These are phyloP conservation scores for Neofusicoccum ribis DNA, from an alignment of 2,329 filamentous ascomycete species.

Conservation along the genomic window DNA sequence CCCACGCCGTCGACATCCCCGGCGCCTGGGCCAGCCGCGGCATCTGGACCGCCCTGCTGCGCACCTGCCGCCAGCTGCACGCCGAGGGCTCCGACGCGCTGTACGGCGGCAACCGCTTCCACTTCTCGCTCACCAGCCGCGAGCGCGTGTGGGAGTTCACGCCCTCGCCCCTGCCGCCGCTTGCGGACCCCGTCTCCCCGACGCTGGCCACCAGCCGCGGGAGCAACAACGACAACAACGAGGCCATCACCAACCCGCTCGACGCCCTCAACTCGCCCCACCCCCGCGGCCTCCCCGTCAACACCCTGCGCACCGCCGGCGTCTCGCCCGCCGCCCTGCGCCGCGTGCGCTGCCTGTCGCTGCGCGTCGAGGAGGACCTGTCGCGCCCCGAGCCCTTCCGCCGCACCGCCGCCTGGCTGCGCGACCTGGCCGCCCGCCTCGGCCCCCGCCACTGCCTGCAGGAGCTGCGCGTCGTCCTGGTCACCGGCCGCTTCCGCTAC, in stretches of 20 bases:
- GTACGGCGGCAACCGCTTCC: conserved; percentile 25
- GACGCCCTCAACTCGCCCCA: background rate
- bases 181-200: too few species aligned
- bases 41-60: conserved; percentile 17
- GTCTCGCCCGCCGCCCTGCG: background rate
- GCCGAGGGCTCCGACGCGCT: conserved; percentile 24
- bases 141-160: conserved; percentile 8
- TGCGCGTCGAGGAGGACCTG: conserved; percentile 17
- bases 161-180: background rate
- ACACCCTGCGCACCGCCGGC: conserved; percentile 5
- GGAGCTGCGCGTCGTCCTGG: conserved; percentile 6
- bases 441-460: background rate
- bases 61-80: conserved; percentile 23
- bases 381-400: conserved; percentile 6
- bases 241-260: background rate
- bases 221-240: background rate
- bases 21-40: background rate
- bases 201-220: too few species aligned
- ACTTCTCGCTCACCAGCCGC: conserved; percentile 18
- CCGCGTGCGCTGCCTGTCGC: conserved; percentile 5
- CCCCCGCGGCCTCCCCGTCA: conserved; percentile 16
- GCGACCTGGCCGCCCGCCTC: background rate
- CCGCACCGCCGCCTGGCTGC: conserved; percentile 17
- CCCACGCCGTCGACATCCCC: conserved; percentile 3
- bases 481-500: conserved; percentile 6